Evolutionary conservation across 768 basidiomycete species (phyloP).

Genomic region (Phaffia australis): DNA sequence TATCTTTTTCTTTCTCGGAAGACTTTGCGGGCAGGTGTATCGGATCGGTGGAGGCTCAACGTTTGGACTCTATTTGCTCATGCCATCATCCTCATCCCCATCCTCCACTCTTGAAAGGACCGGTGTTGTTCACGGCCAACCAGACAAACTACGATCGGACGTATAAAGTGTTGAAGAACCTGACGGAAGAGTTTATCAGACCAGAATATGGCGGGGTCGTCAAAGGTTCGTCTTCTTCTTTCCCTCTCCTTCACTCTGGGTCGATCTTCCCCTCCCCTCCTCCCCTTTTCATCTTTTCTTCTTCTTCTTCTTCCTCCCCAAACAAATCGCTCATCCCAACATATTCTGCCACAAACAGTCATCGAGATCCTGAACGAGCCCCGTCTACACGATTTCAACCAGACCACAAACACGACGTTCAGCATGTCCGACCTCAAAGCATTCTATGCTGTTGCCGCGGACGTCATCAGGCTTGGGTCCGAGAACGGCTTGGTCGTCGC

Average conservation of each 20-base stretch:
- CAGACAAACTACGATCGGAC: constrained; percentile 15
- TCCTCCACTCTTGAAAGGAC: constrained; percentile 1
- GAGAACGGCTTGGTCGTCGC: constrained; percentile 28
- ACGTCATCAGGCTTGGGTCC: constrained; percentile 21
- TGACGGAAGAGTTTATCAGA: constrained; percentile 35
- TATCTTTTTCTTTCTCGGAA: too few species aligned
- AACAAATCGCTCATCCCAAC: background rate
- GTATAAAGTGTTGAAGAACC: constrained; percentile 13
- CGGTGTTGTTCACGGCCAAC: constrained; percentile 18
- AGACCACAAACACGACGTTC: constrained; percentile 22
- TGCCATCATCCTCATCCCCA: too few species aligned
- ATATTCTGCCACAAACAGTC: constrained; percentile 21
- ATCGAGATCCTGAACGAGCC: constrained; percentile 38
- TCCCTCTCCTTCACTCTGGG: background rate
- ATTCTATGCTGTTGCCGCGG: constrained; percentile 30
- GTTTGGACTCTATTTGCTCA: background rate
- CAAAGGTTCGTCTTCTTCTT: constrained; percentile 26
- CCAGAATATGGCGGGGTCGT: constrained; percentile 34
- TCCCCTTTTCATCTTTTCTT: background rate
- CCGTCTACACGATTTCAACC: constrained; percentile 24
- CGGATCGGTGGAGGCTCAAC: too few species aligned
- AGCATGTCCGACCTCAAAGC: constrained; percentile 33
- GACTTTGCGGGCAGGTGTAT: too few species aligned
- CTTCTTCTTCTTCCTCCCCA: background rate
- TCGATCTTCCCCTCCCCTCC: too few species aligned